A percentile compares a stretch with the other conserved stretches of the same genome.
Conservation (phyloP, 495 filamentous ascomycete species). For the Penicillium coffeae region DNA sequence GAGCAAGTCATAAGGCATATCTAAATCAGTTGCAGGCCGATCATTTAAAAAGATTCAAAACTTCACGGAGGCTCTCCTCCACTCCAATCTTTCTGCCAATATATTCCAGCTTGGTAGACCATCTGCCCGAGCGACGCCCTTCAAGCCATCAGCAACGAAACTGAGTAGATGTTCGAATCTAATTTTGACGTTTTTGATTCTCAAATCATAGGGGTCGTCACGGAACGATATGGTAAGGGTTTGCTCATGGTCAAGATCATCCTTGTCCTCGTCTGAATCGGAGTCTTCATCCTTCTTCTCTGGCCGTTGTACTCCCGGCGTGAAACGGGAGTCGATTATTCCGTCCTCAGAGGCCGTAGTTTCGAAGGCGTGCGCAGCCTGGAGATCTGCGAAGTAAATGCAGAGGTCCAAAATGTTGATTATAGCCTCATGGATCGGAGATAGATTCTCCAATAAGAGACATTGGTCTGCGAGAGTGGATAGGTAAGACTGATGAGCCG, state of each 20-base stretch:
- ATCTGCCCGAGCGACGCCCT: constrained; percentile 41
- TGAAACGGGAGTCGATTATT: constrained; percentile 3
- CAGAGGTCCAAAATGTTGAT: constrained; percentile 60
- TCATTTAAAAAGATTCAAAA: not conserved
- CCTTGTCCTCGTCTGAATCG: constrained; percentile 21
- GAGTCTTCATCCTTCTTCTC: constrained; percentile 5
- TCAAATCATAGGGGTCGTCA: constrained; percentile 25
- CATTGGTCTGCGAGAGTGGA: constrained; percentile 58
- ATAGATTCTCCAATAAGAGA: constrained; percentile 59
- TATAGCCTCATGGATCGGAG: constrained; percentile 62
- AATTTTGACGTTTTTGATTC: constrained; percentile 32
- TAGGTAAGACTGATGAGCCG: constrained; percentile 61
- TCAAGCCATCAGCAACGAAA: constrained; percentile 45
- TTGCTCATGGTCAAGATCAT: constrained; percentile 22
- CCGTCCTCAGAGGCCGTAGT: constrained; percentile 3
- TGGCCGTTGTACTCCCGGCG: not conserved
- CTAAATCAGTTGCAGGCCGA: not conserved
- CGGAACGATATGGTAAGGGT: constrained; percentile 25
- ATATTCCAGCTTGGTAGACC: constrained; percentile 48
- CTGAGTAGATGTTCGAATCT: constrained; percentile 35
- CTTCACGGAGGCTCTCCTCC: constrained; percentile 16
- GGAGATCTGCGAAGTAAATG: constrained; percentile 47
- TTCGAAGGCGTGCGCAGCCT: constrained; percentile 22
- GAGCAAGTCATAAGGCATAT: not conserved
- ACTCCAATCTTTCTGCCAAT: constrained; percentile 44